Base-by-base conservation (phyloP, 1,284 basidiomycete species). In the Tilletia walkeri region DNA sequence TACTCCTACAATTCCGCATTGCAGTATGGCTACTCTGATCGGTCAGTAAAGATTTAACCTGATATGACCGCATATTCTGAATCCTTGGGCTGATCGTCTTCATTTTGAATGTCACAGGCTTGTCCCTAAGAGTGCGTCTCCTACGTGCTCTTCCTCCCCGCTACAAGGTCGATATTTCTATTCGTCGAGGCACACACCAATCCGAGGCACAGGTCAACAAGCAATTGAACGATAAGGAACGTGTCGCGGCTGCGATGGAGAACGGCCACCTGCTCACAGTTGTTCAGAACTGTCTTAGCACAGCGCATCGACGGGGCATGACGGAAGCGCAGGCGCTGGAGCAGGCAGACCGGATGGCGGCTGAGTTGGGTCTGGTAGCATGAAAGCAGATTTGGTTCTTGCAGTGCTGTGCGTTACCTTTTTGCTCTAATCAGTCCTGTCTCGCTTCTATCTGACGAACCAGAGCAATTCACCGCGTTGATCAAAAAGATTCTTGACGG, bases 191-290 rank as follows among this genome's bases (percentile, higher is more conserved):
- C 3, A 95, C 94, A 0, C 96, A 99, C 86, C 93, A 97, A 84
- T 94, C 91, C 81, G 95, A 97, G 83, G 88, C 90, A 74, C 90
- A 94, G 67, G 95, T 98, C 45, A 99, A 99, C 86, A 99, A 98
- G 85, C 95, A 99, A 83, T 87, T 99, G 63, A 98, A 99, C 82
- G 95, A 99, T 86, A 99, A 99, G 85, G 95, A 99, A 85, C 88
- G 95, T 65, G 96, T 99, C 0, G 95, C 95, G 34, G 96, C 96
- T 9, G 96, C 95, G 0, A 87, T 99, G 48, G 95, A 99, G 84
- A 99, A 99, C 84, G 88, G 88, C 10, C 89, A 92, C 54, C 87
- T 99, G 4, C 84, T 97, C 3, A 90, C 91, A 69, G 93, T 95
- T 0, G 89, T 99, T 2, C 94, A 97, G 83, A 91, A 91, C 66